Conservation (phyloP, 1,139 yeast genomes). For the Saccharomyces hybrid region DNA sequence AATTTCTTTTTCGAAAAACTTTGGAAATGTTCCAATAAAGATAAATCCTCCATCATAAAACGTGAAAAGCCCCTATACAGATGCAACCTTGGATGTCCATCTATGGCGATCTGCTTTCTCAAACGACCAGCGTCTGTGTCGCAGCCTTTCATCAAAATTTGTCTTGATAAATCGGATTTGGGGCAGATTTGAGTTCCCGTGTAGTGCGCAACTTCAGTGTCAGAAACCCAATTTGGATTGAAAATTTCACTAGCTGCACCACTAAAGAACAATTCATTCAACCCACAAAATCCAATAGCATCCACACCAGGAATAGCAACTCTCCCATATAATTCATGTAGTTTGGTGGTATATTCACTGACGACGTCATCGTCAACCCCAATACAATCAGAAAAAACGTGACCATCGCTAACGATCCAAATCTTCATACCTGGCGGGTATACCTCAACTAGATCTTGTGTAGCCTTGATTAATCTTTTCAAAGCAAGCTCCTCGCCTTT, state of each 20-base stretch:
- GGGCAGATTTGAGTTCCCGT: conserved; percentile 34
- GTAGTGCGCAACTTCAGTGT: conserved; percentile 29
- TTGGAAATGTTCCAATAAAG: conserved; percentile 36
- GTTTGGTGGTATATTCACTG: no score
- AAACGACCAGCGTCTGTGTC: conserved; percentile 37
- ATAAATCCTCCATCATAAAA: conserved; percentile 54
- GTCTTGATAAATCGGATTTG: conserved; percentile 34
- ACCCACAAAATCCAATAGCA: conserved; percentile 34
- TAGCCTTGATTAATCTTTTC: no score
- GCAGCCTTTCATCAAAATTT: conserved; percentile 37
- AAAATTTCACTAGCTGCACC: conserved; percentile 24
- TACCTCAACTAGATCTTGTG: no score
- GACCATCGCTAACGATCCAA: no score
- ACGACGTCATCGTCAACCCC: no score
- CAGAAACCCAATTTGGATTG: conserved; percentile 26
- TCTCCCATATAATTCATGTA: conserved; percentile 36
- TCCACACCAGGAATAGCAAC: conserved; percentile 29
- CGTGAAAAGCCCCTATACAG: conserved; percentile 51
- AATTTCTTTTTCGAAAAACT: conserved; percentile 41
- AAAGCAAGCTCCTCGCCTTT: no score
- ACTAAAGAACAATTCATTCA: conserved; percentile 34
- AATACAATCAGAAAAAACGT: no score
- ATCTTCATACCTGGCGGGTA: no score
- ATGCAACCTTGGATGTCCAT: conserved; percentile 43
- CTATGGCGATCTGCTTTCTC: conserved; percentile 32